A percentile compares a stretch with the other conserved stretches of the same genome.
phyloP scores from a whole-genome alignment of 129 eudicot genomes.

The Heracleum sosnowskyi region DNA sequence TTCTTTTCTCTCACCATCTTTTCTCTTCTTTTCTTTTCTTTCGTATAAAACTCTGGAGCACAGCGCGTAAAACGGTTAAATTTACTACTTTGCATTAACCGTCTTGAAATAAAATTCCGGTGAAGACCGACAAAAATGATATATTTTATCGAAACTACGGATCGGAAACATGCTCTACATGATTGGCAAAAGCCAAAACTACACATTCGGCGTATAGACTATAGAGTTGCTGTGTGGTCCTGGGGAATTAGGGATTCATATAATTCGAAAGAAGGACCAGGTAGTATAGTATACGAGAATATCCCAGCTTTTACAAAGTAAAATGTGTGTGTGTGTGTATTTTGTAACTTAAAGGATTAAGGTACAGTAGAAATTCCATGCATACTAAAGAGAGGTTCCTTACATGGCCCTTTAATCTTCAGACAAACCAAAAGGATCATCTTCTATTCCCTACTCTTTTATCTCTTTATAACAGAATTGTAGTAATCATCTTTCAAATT shows the following conservation, averaged over 20 bases:
- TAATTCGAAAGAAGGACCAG: constrained; percentile 21
- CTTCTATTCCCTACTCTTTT: constrained; percentile 9
- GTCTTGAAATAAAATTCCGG: too few species aligned
- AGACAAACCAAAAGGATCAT: constrained; percentile 31
- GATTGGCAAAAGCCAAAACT: not conserved
- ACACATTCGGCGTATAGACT: constrained; percentile 20
- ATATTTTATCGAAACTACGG: not conserved
- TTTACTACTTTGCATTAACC: too few species aligned
- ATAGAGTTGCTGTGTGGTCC: constrained; percentile 37
- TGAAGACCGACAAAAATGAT: not conserved
- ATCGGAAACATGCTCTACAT: not conserved
- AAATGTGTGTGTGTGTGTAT: constrained; percentile 8
- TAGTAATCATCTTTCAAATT: not conserved
- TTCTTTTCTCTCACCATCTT: too few species aligned
- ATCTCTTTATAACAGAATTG: not conserved
- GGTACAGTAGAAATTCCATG: constrained; percentile 58
- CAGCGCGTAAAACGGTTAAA: too few species aligned
- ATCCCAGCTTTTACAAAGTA: constrained; percentile 72
- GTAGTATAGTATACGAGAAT: constrained; percentile 30
- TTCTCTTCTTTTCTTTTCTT: too few species aligned
- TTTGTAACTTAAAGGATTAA: constrained; percentile 36
- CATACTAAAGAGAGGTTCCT: constrained; percentile 35
- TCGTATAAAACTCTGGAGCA: too few species aligned
- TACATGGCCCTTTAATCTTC: constrained; percentile 25
- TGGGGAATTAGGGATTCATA: constrained; percentile 39